Evolutionary conservation across 2,329 filamentous ascomycete species (phyloP), one percentile per base, ranked within the genome.

Genomic region (Talaromyces rugulosus): DNA sequence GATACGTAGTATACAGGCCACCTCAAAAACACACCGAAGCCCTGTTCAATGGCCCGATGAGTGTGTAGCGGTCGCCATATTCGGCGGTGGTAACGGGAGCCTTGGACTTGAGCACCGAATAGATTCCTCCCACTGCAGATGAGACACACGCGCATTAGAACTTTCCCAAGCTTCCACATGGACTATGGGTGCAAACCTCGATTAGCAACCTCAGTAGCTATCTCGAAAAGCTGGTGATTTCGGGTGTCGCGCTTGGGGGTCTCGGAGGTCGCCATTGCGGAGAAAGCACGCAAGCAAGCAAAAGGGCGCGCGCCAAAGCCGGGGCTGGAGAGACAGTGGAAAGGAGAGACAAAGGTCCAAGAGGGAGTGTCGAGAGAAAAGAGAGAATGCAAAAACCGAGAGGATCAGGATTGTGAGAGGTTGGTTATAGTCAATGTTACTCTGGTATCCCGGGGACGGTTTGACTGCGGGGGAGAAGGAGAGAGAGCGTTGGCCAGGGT

Each of bases 101-200:
- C 79, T 99, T 99, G 65, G 95, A 99, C 80, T 99, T 99, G 79
- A 99, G 88, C 67, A 99, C 95, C 16, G 94, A 98, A 83, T 99
- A 99, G 80, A 99, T 99, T 71, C 95, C 95, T 73, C 95, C 95
- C 65, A 99, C 95, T 96, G 68, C 44, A 34, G 40, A 50, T 23
- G 50, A 62, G 71, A 66, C 42, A 53, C 30, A 62, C 44, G 42
- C 44, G 4, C 34, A 59, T 64, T 36, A 56, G 12, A 12, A 62
- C 56, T 4, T 11, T 30, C 9, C 8, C 52, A 55, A 64, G 59
- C 58, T 64, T 58, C 63, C 58, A 57, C 53, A 40, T 9, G 42
- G 44, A 62, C 64, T 57, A 58, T 4, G 62, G 62, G 62, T 76
- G 53, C 64, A 42, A 55, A 94, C 91, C 91, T 85, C 95, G 87